A percentile compares a stretch with the other conserved stretches of the same genome.
These are phyloP conservation scores for Vinca minor DNA, from an alignment of 257 asterid species.

Conservation along the genomic window DNA sequence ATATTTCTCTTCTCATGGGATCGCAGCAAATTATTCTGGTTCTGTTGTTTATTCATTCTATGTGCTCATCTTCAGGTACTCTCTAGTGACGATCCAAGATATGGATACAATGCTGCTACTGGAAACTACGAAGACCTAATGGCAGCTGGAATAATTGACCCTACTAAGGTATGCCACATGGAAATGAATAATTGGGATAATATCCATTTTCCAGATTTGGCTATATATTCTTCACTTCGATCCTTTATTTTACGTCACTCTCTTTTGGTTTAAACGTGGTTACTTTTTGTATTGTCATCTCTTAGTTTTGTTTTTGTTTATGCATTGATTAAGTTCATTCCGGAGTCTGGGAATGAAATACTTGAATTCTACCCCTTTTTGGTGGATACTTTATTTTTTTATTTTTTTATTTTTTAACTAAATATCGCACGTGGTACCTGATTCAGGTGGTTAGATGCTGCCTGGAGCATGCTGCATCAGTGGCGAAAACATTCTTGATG, in stretches of 20 bases:
- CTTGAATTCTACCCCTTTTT: not conserved
- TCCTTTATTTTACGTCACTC: not conserved
- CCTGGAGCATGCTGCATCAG: constrained; percentile 91
- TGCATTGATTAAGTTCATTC: not conserved
- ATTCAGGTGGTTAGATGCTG: constrained; percentile 93
- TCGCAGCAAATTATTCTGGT: not conserved
- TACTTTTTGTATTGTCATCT: not conserved
- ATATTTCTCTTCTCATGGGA: not conserved
- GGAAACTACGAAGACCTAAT: constrained; percentile 90
- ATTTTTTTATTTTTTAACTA: not conserved
- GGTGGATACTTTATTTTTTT: not conserved
- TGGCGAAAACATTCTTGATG: constrained; percentile 94
- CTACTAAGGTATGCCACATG: constrained; percentile 62
- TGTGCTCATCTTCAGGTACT: constrained; percentile 48
- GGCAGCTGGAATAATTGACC: constrained; percentile 97
- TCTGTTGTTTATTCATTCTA: not conserved
- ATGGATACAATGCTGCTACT: constrained; percentile 91
- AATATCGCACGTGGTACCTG: not conserved
- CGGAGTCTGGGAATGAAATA: not conserved
- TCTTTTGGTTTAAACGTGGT: not conserved
- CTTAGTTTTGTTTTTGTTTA: not conserved
- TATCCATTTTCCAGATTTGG: not conserved
- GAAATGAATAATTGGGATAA: not conserved
- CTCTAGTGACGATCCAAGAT: constrained; percentile 63
- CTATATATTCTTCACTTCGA: too few relatives aligned